phyloP scores from a whole-genome alignment of 2,329 filamentous ascomycete species.

The Calonectria naviculata region DNA sequence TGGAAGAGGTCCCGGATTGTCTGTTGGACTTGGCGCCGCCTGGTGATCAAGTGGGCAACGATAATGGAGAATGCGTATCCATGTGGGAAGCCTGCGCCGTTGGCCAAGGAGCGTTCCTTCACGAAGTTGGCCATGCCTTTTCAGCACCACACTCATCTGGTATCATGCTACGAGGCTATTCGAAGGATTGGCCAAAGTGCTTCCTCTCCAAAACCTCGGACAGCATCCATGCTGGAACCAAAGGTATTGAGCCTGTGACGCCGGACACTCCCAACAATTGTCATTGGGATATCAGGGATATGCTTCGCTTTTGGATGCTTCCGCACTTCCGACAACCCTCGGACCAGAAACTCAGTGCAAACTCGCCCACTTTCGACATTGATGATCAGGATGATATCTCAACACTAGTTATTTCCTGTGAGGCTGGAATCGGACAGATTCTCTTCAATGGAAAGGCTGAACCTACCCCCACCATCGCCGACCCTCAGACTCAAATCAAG shows the following conservation, averaged over 20 bases:
- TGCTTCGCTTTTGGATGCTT: slow-evolving; percentile 74
- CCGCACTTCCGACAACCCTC: slow-evolving; percentile 75
- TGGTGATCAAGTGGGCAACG: slow-evolving; percentile 52
- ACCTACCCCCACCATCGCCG: neutral
- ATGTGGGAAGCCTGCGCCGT: slow-evolving; percentile 59
- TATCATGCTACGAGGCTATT: slow-evolving; percentile 66
- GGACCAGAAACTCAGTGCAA: slow-evolving; percentile 54
- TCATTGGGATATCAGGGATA: slow-evolving; percentile 75
- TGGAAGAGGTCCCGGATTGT: slow-evolving; percentile 72
- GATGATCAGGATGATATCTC: neutral
- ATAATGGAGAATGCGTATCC: slow-evolving; percentile 53
- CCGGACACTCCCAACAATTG: slow-evolving; percentile 65
- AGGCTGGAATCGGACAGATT: slow-evolving; percentile 8
- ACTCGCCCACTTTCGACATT: slow-evolving; percentile 21
- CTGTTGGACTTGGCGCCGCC: slow-evolving; percentile 51
- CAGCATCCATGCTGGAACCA: slow-evolving; percentile 39
- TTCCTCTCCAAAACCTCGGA: slow-evolving; percentile 50
- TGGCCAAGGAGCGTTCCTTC: slow-evolving; percentile 77
- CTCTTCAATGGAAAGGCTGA: neutral
- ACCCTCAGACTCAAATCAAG: neutral
- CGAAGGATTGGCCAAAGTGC: slow-evolving; percentile 53
- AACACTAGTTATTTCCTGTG: neutral
- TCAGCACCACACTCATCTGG: slow-evolving; percentile 76
- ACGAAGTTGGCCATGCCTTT: slow-evolving; percentile 78
- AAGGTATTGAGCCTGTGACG: slow-evolving; percentile 30